phyloP scores from a whole-genome alignment of 2,329 filamentous ascomycete genomes.

The Ascochyta rabiei region DNA sequence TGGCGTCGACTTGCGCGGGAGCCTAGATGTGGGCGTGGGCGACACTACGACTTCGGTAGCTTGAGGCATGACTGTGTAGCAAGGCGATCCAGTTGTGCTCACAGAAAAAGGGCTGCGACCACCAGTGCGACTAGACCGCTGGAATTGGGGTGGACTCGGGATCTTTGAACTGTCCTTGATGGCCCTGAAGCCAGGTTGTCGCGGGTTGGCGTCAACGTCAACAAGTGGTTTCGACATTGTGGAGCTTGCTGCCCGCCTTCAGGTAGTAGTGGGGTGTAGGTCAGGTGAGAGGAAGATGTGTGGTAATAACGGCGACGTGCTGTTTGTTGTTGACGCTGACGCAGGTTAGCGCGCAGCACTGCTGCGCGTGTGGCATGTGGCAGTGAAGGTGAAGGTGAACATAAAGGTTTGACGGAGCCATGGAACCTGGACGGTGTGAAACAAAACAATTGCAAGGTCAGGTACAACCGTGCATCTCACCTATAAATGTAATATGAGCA shows the following conservation, averaged over 20 bases:
- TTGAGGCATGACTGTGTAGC: conserved; percentile 1
- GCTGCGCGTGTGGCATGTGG: background rate
- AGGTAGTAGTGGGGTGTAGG: background rate
- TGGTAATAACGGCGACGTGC: background rate
- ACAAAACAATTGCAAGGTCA: background rate
- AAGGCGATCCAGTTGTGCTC: conserved; percentile 21
- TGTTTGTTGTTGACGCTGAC: conserved; percentile 3
- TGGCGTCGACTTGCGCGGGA: conserved; percentile 36
- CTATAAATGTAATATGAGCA: no score
- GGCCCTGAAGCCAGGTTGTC: conserved; percentile 5
- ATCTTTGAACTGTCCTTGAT: conserved; percentile 18
- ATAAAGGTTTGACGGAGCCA: background rate
- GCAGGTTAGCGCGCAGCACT: conserved; percentile 3
- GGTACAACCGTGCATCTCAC: background rate
- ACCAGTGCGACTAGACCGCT: background rate
- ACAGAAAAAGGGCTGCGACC: conserved; percentile 18
- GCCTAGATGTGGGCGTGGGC: conserved; percentile 28
- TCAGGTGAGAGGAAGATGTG: background rate
- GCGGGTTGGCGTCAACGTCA: conserved; percentile 17
- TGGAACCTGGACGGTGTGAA: background rate
- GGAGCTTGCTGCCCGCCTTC: background rate
- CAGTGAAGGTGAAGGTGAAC: conserved; percentile 19
- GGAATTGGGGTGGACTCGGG: conserved; percentile 10
- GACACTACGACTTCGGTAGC: background rate
- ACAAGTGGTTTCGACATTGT: conserved; percentile 21